phyloP scores from a whole-genome alignment of 306 rosid genomes.

The Gastrolobium villosum region DNA sequence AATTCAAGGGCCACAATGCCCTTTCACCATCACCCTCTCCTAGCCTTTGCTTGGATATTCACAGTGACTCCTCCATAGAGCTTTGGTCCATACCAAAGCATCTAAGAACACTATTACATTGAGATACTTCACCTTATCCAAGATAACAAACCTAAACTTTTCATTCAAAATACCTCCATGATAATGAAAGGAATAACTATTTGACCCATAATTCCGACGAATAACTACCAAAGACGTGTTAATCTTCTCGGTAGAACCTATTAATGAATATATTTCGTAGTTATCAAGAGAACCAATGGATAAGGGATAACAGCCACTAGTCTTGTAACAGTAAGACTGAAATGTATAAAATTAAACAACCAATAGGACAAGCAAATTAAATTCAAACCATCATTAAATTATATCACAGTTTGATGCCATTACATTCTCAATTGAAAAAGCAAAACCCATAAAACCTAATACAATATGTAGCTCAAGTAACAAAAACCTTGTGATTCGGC shows the following conservation, averaged over 20 bases:
- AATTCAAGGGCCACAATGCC: too few relatives aligned
- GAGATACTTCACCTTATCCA: too few relatives aligned
- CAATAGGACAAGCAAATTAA: slow-evolving; percentile 18
- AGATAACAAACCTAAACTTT: too few relatives aligned
- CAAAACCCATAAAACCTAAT: slow-evolving; percentile 45
- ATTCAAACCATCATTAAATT: slow-evolving; percentile 16
- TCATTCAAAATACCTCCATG: too few relatives aligned
- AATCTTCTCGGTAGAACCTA: not conserved
- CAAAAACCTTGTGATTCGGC: slow-evolving; percentile 45
- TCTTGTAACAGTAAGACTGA: not conserved
- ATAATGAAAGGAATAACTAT: too few relatives aligned
- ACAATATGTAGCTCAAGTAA: slow-evolving; percentile 32
- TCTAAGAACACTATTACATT: too few relatives aligned
- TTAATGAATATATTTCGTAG: not conserved
- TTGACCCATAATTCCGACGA: too few relatives aligned
- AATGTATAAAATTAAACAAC: not conserved
- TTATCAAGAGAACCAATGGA: not conserved
- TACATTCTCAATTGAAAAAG: slow-evolving; percentile 34
- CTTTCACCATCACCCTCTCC: too few relatives aligned
- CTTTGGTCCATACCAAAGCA: too few relatives aligned
- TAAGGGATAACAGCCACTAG: not conserved
- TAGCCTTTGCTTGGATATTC: too few relatives aligned
- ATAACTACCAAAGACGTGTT: not conserved
- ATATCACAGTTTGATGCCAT: slow-evolving; percentile 20
- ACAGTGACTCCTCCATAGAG: too few relatives aligned